Evolutionary conservation across 495 filamentous ascomycete genomes (phyloP), one percentile per base, ranked within the genome.

Genomic region (Massariosphaeria phaeospora): DNA sequence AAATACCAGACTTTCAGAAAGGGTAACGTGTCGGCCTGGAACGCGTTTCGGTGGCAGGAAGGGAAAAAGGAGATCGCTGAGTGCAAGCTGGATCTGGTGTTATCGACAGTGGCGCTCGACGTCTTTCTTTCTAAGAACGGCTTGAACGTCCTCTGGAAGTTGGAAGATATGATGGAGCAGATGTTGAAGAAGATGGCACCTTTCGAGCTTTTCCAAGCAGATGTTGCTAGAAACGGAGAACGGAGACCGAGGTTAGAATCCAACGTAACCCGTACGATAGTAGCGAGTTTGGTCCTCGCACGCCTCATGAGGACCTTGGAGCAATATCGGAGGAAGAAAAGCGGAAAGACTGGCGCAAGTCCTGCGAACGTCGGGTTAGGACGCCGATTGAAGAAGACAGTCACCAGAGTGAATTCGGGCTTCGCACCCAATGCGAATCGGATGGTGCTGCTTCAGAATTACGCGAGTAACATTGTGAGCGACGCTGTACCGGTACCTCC

Each of bases 51-150:
- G 9, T 60, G 57, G 57, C 44, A 20, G 6, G 38, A 48, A 18
- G 57, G 57, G 13, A 60, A 55, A 33, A 48, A 46, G 20, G 57
- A 60, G 38, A 55, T 60, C 23, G 50, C 49, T 12, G 44, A 55
- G 15, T 27, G 31, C 9, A 48, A 54, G 31, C 27, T 23, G 1
- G 57, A 60, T 55, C 26, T 60, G 36, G 39, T 60, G 17, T 12
- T 60, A 4, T 26, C 34, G 3, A 54, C 29, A 17, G 23, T 3
- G 1, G 20, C 50, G 42, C 44, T 60, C 15, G 50, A 60, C 23
- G 13, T 48, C 13, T 60, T 54, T 43, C 36, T 59, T 9, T 18
- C 15, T 29, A 53, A 43, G 25, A 43, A 41, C 20, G 42, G 33
- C 2, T 39, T 52, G 39, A 49, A 27, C 17, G 56, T 47, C 3